Evolutionary conservation across 495 filamentous ascomycete species (phyloP).

Genomic region (Daldinia grandis): DNA sequence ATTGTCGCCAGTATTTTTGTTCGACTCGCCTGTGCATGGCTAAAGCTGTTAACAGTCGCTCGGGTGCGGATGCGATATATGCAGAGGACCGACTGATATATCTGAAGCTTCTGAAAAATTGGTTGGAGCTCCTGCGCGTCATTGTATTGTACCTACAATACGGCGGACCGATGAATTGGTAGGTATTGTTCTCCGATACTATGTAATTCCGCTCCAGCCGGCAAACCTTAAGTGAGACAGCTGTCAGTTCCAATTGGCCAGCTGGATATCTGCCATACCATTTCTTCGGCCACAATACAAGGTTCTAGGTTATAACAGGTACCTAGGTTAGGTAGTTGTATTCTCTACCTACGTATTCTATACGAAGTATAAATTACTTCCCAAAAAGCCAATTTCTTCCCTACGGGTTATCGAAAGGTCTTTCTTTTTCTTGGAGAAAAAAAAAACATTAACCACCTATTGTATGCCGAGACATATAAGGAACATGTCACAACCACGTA

Average conservation of each 20-base stretch:
- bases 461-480: background rate
- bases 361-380: too few species aligned
- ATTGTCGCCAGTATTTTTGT: background rate
- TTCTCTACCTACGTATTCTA: too few species aligned
- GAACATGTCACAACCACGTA: background rate
- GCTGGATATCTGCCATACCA: background rate
- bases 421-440: background rate
- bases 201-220: background rate
- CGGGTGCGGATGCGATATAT: conserved; percentile 11
- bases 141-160: too few species aligned
- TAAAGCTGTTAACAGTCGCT: conserved; percentile 24
- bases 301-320: too few species aligned
- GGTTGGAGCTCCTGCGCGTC: conserved; percentile 36
- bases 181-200: background rate
- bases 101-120: conserved; percentile 38
- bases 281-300: background rate
- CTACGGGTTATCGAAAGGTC: background rate
- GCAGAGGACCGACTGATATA: background rate
- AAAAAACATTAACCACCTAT: too few species aligned
- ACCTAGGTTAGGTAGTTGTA: too few species aligned
- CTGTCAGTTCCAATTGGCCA: background rate
- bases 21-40: conserved; percentile 46
- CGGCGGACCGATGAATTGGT: background rate
- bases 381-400: background rate
- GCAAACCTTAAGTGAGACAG: background rate